Base-by-base conservation (phyloP, 768 basidiomycete genomes). In the Suillus subalutaceus region DNA sequence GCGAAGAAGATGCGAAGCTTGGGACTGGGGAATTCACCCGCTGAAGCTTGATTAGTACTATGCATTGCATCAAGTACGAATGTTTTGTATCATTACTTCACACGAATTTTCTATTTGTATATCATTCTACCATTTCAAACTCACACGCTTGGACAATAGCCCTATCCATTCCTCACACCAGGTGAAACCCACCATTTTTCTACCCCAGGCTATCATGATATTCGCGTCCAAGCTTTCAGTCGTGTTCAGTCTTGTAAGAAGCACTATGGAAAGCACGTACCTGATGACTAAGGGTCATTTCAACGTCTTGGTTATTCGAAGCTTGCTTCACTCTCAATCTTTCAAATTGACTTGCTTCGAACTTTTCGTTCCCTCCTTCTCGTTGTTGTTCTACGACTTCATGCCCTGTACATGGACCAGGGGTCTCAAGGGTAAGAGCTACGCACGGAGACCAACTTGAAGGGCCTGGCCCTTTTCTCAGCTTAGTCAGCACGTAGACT, bases 1-100 rank as follows among this genome's bases (percentile, higher is more conserved):
- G 60, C 65, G 69, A 23, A 43, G 58, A 60, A 13, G 40, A 60
- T 26, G 40, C 16, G n/a, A 26, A 30, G 9, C 38, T 41, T 41
- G 38, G 38, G 15, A 26, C 2, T 8, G 58, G 15, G 23, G 23
- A 40, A 58, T n/a, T 2, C 15, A 6, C 18, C n/a, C 8, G 38
- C 58, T 59, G 38, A 59, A 16, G 38, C 9, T 41, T 20, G 16
- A 40, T 15, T 58, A 26, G 57, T 23, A 26, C 26, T 26, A 41
- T 59, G 23, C 26, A 30, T 18, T 59, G 38, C 40, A 59, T 59
- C 16, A 35, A 35, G 20, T 40, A 40, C 23, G 2, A 8, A 6
- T 35, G 12, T 38, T n/a, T 38, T 58, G 37, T 38, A 58, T 38
- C n/a, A 40, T 23, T 23, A 58, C n/a, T 53, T 15, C 52, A 32